Conservation (phyloP, 2,329 filamentous ascomycete genomes). For the Fusarium equiseti region DNA sequence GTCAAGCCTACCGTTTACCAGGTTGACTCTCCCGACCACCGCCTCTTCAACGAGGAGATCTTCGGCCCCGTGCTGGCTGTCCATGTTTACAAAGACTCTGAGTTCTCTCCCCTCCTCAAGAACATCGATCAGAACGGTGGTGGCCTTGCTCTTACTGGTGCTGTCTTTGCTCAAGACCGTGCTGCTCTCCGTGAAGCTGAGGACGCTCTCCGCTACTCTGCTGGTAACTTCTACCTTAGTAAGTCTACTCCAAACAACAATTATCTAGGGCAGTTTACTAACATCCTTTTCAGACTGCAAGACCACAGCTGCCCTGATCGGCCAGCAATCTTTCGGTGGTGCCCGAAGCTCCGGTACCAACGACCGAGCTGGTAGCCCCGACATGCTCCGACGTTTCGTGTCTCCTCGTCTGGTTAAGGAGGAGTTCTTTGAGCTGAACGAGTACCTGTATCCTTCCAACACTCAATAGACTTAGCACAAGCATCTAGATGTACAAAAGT, state of each 20-base stretch:
- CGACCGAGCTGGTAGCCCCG: constrained; percentile 67
- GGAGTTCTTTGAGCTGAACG: constrained; percentile 56
- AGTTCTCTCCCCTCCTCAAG: constrained; percentile 53
- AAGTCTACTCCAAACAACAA: constrained; percentile 1
- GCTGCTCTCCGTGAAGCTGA: constrained; percentile 63
- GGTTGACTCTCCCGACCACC: constrained; percentile 78
- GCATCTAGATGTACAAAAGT: constrained; percentile 38
- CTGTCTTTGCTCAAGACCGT: constrained; percentile 63
- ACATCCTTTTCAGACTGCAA: constrained; percentile 58
- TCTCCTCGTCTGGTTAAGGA: constrained; percentile 66
- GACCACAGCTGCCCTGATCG: constrained; percentile 67
- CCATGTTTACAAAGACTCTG: constrained; percentile 80
- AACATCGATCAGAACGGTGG: constrained; percentile 57
- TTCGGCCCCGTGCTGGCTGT: constrained; percentile 82
- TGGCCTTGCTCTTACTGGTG: constrained; percentile 61
- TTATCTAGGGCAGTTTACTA: not conserved
- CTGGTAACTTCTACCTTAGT: constrained; percentile 69
- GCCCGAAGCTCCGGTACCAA: constrained; percentile 65
- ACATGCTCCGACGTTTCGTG: constrained; percentile 63
- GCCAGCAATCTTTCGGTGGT: constrained; percentile 68
- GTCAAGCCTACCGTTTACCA: constrained; percentile 86
- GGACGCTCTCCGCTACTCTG: constrained; percentile 63
- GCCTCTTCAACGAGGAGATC: constrained; percentile 80
- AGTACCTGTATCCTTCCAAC: constrained; percentile 65
- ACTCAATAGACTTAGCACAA: constrained; percentile 44